phyloP scores from a whole-genome alignment of 257 asterid species.

The Ehretia macrophylla region DNA sequence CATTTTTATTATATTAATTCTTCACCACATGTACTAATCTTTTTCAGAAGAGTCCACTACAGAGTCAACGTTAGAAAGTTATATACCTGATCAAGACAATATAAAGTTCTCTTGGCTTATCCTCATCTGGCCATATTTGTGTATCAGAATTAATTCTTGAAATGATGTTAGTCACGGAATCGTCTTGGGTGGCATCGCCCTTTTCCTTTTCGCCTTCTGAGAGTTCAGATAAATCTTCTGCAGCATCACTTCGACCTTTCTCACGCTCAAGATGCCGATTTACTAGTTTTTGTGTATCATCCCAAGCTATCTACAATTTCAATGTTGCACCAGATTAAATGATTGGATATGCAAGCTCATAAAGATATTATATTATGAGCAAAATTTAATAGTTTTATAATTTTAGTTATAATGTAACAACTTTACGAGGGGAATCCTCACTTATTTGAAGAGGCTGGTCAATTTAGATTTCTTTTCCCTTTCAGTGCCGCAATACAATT shows the following conservation, averaged over 20 bases:
- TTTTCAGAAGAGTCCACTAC: no score
- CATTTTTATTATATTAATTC: no score
- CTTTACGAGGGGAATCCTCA: no score
- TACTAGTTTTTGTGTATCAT: conserved; percentile 45
- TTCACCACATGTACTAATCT: no score
- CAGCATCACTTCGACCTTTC: conserved; percentile 48
- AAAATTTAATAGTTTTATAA: not conserved
- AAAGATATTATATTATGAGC: no score
- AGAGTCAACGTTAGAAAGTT: no score
- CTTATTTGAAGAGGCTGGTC: no score
- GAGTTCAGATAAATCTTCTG: conserved; percentile 59
- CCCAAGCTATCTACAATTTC: conserved; percentile 59
- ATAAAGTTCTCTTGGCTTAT: conserved; percentile 42
- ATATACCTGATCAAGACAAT: conserved; percentile 72
- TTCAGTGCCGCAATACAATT: no score
- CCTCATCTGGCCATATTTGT: conserved; percentile 30
- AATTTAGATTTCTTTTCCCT: not conserved
- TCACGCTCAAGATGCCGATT: conserved; percentile 40
- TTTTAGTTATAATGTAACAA: no score
- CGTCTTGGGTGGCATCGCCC: conserved; percentile 26
- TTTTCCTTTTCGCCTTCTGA: conserved; percentile 68
- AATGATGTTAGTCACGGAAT: conserved; percentile 23
- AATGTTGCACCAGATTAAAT: not conserved
- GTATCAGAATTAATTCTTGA: conserved; percentile 43
- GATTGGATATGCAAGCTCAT: not conserved